Base-by-base conservation (phyloP, 179 eudicot genomes). In the Gypsophila paniculata region DNA sequence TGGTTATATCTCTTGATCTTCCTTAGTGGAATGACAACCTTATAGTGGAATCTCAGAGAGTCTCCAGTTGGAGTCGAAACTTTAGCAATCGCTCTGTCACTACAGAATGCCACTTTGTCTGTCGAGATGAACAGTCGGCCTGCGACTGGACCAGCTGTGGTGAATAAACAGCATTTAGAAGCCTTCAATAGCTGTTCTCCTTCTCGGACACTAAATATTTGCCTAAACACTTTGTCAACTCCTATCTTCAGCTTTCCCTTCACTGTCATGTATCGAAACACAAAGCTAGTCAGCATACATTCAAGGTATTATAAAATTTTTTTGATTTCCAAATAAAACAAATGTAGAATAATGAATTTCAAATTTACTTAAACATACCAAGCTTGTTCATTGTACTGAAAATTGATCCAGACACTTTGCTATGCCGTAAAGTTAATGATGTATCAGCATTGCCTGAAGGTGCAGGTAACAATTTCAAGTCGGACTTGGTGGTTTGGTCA, bases 221-320 rank as follows among this genome's bases (percentile, higher is more conserved):
- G 72, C 73, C 76, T 78, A 74, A 87, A 89, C 54, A 85, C 79
- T 58, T 79, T 84, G 12, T 75, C 76, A 39, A 78, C 72, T 1
- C 88, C 83, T 67, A 84, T 70, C 68, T 83, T 83, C 80, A 88
- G 58, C 65, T 83, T 85, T 38, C 85, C 75, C 76, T 65, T 80
- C 44, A 81, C 77, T 77, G 70, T 32, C 32, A 51, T 36, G 29
- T 36, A 23, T 17, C 11, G 53, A 69, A 23, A 7, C 15, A 61
- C 2, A 13, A 8, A 61, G 1, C 51, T 15, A 25, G 32, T 59
- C 13, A 22, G 19, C 8, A 25, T 1, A 72, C 18, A 62, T 3
- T 46, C 19, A 8, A 0, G 12, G n/a, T 15, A 42, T 6, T 42
- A 18, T 4, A 23, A 18, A 26, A 3, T 36, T 1, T 4, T 17